A percentile compares a stretch with the other conserved stretches of the same genome.
phyloP scores from a whole-genome alignment of 2,329 filamentous ascomycete species.

The Herpotrichia juniperi region DNA sequence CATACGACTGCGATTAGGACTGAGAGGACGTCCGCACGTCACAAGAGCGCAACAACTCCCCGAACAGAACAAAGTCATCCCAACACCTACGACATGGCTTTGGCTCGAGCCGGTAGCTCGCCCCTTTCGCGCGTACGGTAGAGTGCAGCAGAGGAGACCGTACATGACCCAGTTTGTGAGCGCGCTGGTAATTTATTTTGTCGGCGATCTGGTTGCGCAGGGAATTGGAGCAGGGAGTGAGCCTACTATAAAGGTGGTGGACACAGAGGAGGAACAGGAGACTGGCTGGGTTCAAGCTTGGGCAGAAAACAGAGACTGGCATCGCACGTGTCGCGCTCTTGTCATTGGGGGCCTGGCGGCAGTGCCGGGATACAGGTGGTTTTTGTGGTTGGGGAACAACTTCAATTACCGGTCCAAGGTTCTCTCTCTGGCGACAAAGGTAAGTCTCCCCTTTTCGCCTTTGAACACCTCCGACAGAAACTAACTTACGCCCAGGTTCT shows the following conservation, averaged over 20 bases:
- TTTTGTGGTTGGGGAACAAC: conserved; percentile 74
- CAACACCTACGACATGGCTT: conserved; percentile 49
- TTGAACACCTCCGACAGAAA: not conserved
- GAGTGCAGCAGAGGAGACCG: conserved; percentile 73
- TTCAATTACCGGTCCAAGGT: conserved; percentile 83
- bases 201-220: conserved; percentile 80
- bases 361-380: conserved; percentile 86
- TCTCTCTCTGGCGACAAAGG: conserved; percentile 74
- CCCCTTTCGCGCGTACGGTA: conserved; percentile 65
- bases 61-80: conserved; percentile 42
- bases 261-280: conserved; percentile 23
- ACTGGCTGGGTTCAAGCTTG: conserved; percentile 45
- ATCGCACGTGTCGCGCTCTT: conserved; percentile 72
- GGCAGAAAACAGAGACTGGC: conserved; percentile 52
- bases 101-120: conserved; percentile 54
- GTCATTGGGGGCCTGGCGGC: conserved; percentile 74
- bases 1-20: not conserved
- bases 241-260: conserved; percentile 18
- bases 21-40: not conserved
- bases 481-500: conserved; percentile 55
- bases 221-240: conserved; percentile 54
- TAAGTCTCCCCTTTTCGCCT: conserved; percentile 5
- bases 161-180: conserved; percentile 80
- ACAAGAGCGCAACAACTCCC: conserved; percentile 10
- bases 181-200: conserved; percentile 78